These are phyloP conservation scores for Cladophialophora psammophila DNA, from an alignment of 2,329 filamentous ascomycete genomes.

Conservation along the genomic window DNA sequence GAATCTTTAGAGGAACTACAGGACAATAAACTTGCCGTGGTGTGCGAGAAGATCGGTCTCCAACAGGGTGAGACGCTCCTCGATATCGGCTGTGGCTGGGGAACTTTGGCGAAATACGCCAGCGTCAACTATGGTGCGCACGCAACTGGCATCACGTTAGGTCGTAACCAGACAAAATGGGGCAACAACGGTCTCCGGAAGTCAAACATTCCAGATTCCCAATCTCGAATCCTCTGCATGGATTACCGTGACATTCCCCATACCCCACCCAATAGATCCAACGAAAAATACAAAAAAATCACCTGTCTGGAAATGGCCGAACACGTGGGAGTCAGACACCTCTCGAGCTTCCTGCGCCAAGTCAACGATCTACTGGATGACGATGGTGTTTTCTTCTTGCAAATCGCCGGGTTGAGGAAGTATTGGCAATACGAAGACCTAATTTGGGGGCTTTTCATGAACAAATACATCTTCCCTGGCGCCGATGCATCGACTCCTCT, in stretches of 20 bases:
- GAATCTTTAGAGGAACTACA: constrained; percentile 94
- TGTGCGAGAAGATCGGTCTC: constrained; percentile 93
- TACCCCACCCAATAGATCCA: constrained; percentile 64
- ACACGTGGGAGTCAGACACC: constrained; percentile 94
- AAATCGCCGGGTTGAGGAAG: constrained; percentile 93
- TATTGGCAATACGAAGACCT: constrained; percentile 98
- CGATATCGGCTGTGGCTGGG: constrained; percentile 98
- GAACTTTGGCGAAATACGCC: constrained; percentile 91
- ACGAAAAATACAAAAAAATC: constrained; percentile 79
- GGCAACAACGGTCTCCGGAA: constrained; percentile 88
- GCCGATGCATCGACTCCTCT: constrained; percentile 95
- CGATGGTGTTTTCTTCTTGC: constrained; percentile 93
- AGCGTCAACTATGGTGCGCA: constrained; percentile 88
- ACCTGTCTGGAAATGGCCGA: constrained; percentile 98
- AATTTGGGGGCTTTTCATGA: constrained; percentile 99
- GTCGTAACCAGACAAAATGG: constrained; percentile 95
- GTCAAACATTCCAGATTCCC: constrained; percentile 80
- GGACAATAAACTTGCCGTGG: constrained; percentile 94
- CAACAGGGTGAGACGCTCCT: constrained; percentile 82
- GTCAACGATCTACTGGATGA: constrained; percentile 96
- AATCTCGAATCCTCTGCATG: constrained; percentile 92
- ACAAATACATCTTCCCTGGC: constrained; percentile 98
- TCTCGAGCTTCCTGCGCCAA: constrained; percentile 80
- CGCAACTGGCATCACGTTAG: constrained; percentile 89
- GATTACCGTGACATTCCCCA: constrained; percentile 95